These are phyloP conservation scores for Blastocystis sp. DNA, from an alignment of 352 stramenopile genomes.

Conservation along the genomic window DNA sequence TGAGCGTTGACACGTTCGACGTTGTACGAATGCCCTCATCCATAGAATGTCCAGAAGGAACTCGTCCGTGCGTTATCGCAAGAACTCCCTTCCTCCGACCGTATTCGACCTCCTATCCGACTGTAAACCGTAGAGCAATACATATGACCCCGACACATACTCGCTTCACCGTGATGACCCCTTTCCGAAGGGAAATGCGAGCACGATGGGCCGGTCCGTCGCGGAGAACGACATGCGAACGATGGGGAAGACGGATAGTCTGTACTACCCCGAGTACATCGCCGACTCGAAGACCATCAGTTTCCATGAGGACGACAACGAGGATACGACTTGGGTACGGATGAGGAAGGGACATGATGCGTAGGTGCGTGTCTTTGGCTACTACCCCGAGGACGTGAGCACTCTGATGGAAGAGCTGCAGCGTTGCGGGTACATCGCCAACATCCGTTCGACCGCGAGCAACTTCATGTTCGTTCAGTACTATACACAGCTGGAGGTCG, in stretches of 20 bases:
- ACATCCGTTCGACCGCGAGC: conserved; percentile 5
- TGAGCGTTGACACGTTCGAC: neutral
- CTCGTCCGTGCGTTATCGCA: conserved; percentile 9
- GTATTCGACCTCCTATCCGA: neutral
- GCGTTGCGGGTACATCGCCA: neutral
- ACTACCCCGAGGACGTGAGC: neutral
- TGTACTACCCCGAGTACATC: conserved; percentile 34
- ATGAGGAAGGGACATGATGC: neutral
- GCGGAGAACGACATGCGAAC: neutral
- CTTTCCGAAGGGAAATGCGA: neutral
- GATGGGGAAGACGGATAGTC: neutral
- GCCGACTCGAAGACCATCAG: neutral
- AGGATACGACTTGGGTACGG: conserved; percentile 19
- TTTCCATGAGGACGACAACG: conserved; percentile 13
- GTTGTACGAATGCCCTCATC: neutral
- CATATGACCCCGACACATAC: conserved; percentile 8
- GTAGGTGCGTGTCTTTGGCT: conserved; percentile 26
- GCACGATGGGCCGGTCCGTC: neutral
- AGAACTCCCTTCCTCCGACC: neutral
- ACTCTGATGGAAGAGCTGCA: conserved; percentile 24
- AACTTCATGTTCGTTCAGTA: conserved; percentile 40
- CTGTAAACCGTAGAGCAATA: neutral
- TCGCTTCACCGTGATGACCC: neutral
- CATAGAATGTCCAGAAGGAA: conserved; percentile 4
- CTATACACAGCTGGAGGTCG: conserved; percentile 6